A percentile compares a stretch with the other conserved stretches of the same genome.
Evolutionary conservation across 345 rosid species (phyloP).

Genomic region (Jatropha curcas): DNA sequence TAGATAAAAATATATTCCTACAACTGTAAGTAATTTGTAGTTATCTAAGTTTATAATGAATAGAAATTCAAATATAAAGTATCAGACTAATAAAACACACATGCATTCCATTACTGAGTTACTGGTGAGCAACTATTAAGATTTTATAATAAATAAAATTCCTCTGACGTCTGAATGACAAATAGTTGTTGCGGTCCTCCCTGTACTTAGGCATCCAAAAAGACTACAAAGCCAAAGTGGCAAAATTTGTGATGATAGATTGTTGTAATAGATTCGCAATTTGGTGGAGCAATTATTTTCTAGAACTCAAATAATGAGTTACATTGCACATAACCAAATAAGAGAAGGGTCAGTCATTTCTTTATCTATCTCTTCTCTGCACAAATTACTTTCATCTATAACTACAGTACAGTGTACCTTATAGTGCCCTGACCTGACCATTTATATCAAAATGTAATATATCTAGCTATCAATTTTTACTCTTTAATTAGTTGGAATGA

Average conservation of each 20-base stretch:
- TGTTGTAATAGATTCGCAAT: background rate
- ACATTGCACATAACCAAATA: constrained; percentile 16
- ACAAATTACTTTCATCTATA: background rate
- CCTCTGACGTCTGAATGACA: background rate
- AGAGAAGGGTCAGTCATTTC: constrained; percentile 4
- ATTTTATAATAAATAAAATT: background rate
- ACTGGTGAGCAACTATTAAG: no score
- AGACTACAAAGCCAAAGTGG: constrained; percentile 2
- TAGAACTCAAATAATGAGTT: constrained; percentile 9
- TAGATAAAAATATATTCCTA: no score
- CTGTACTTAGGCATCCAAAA: no score
- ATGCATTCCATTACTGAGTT: no score
- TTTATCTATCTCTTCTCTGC: background rate
- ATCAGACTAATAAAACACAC: no score
- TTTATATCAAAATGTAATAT: no score
- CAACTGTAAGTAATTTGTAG: no score
- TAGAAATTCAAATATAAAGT: no score
- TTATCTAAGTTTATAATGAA: no score
- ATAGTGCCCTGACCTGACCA: no score
- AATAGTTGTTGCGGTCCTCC: background rate
- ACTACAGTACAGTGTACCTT: no score
- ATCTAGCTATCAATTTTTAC: background rate
- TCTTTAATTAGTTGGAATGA: background rate
- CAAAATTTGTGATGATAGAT: background rate
- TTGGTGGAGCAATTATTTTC: constrained; percentile 10